Percentiles rank a stretch among this genome's conserved stretches.
phyloP scores from a whole-genome alignment of 331 rosid species.

The Telfairia occidentalis region DNA sequence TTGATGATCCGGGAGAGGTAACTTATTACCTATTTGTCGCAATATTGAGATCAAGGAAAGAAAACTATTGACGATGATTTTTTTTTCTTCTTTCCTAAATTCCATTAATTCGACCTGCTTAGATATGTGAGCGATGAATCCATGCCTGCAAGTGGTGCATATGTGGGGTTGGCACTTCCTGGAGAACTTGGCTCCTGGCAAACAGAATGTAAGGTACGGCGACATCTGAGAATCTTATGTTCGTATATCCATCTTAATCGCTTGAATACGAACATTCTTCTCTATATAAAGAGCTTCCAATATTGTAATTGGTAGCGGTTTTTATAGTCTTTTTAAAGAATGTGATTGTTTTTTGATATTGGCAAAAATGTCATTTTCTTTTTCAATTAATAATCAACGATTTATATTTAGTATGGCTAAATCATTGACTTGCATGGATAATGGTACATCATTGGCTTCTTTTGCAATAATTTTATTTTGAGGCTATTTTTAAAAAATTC shows the following conservation, averaged over 20 bases:
- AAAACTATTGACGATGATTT: neutral
- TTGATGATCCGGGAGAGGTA: constrained; percentile 53
- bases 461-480: neutral
- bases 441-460: neutral
- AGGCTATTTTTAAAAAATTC: neutral
- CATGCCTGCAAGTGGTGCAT: constrained; percentile 23
- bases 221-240: neutral
- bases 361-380: no score
- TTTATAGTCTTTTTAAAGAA: no score
- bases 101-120: neutral
- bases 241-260: neutral
- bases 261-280: no score
- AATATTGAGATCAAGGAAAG: neutral
- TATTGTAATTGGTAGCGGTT: no score
- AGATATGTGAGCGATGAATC: constrained; percentile 19
- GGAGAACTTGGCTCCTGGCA: constrained; percentile 44
- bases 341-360: no score
- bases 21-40: neutral
- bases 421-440: neutral
- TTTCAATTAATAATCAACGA: no score
- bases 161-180: constrained; percentile 35
- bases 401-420: neutral
- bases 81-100: neutral
- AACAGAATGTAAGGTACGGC: constrained; percentile 27
- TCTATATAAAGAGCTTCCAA: no score